Conservation (phyloP, 257 asterid species). For the Fraxinus anomala region DNA sequence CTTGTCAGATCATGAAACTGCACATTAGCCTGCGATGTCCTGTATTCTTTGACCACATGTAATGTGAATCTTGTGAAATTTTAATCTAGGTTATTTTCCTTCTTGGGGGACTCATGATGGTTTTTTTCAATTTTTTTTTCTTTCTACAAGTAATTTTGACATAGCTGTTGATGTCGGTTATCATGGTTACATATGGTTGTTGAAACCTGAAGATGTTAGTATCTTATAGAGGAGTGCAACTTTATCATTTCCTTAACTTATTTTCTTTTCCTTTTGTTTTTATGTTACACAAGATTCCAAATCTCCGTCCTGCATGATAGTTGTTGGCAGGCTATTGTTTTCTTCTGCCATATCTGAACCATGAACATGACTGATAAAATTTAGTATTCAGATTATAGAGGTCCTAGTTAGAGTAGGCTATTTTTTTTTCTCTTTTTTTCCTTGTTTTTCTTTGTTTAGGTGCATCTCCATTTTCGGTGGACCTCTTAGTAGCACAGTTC, state of each 20-base stretch:
- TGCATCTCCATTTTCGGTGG: neutral
- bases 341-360: neutral
- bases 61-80: too few species aligned
- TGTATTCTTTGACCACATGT: neutral
- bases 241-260: too few species aligned
- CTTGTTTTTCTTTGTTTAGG: too few species aligned
- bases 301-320: neutral
- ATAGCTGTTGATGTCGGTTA: neutral
- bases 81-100: neutral
- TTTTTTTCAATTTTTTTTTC: neutral
- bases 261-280: neutral
- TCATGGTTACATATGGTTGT: neutral
- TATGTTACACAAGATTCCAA: neutral
- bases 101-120: neutral
- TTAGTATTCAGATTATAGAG: too few species aligned
- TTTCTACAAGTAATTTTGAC: neutral
- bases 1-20: neutral
- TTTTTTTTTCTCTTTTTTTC: too few species aligned
- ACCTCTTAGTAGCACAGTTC: neutral
- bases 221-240: neutral
- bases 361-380: neutral
- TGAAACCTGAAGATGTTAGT: neutral
- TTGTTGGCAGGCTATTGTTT: neutral
- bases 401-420: too few species aligned
- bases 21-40: neutral